Evolutionary conservation across 352 stramenopile genomes (phyloP).

Genomic region (Globisporangium polare): DNA sequence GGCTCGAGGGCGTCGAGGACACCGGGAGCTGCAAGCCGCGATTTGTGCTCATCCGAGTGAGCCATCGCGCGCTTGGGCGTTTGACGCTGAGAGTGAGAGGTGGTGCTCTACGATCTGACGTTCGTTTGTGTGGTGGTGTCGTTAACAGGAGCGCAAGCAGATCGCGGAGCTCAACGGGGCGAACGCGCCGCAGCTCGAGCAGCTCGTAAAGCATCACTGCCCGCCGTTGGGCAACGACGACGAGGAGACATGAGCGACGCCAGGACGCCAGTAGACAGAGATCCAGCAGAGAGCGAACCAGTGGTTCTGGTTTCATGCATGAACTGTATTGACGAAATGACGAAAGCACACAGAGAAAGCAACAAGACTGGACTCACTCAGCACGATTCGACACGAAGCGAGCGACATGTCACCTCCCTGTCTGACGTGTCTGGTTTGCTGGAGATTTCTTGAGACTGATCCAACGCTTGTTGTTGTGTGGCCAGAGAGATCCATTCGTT

Average conservation of each 20-base stretch:
- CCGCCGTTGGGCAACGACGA: conserved; percentile 47
- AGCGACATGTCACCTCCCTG: background rate
- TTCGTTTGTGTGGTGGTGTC: background rate
- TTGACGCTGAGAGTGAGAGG: background rate
- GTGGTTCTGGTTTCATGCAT: background rate
- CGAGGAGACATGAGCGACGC: conserved; percentile 35
- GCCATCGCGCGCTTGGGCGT: background rate
- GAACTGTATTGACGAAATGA: background rate
- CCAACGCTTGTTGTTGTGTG: background rate
- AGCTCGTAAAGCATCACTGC: conserved; percentile 59
- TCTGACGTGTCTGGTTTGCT: background rate
- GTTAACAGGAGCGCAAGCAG: conserved; percentile 43
- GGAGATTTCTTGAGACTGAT: background rate
- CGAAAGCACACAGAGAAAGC: background rate
- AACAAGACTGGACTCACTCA: background rate
- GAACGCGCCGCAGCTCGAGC: conserved; percentile 59
- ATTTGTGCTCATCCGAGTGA: conserved; percentile 58
- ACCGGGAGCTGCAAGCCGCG: conserved; percentile 59
- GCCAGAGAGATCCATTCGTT: background rate
- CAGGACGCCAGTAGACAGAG: background rate
- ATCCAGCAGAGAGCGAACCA: background rate
- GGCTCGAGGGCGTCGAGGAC: conserved; percentile 50
- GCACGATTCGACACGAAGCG: background rate
- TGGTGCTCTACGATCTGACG: background rate
- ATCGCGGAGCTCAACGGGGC: conserved; percentile 55